Base-by-base conservation (phyloP, 352 stramenopile genomes). In the Plasmopara muralis region DNA sequence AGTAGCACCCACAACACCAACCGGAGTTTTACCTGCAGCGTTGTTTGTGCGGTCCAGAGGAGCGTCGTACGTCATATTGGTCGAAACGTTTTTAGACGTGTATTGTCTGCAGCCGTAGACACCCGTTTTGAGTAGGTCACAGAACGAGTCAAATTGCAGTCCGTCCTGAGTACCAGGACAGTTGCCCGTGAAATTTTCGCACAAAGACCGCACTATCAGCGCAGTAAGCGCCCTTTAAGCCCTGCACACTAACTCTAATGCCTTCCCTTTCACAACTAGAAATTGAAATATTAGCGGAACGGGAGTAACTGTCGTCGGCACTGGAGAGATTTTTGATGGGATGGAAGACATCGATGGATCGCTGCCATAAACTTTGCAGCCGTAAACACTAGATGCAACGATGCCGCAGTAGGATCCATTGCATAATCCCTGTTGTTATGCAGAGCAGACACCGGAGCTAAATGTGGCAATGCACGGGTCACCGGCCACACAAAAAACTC, bases 31-130 rank as follows among this genome's bases (percentile, higher is more conserved):
- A 0, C 66, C 62, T 7, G 62, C 46, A 6, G 59, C 54, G 46
- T 72, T 72, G 42, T 38, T 55, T 0, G 64, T 49, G 60, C 64
- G 68, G 40, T 72, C 28, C 14, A 60, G 33, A 20, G 57, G 64
- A 12, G 53, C 58, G 0, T 46, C 48, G 31, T 71, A 70, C 30
- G 54, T 62, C 29, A 50, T 50, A 13, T 56, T 63, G 54, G 53
- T 47, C 6, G 45, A 47, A 4, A 65, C 51, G 29, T 68, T 67
- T 25, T 61, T 47, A n/a, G 52, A 52, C 0, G 45, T 64, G 39
- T 69, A 62, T 7, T 57, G 68, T 56, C 66, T 71, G 58, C 70
- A 83, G 9, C 70, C 72, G 52, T 73, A 83, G 16, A 63, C 65
- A 10, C 66, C 62, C 9, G 70, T 78, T 18, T 62, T 50, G 28